These are phyloP conservation scores for Paraconiothyrium sp. DNA, from an alignment of 2,329 filamentous ascomycete genomes.

Conservation along the genomic window DNA sequence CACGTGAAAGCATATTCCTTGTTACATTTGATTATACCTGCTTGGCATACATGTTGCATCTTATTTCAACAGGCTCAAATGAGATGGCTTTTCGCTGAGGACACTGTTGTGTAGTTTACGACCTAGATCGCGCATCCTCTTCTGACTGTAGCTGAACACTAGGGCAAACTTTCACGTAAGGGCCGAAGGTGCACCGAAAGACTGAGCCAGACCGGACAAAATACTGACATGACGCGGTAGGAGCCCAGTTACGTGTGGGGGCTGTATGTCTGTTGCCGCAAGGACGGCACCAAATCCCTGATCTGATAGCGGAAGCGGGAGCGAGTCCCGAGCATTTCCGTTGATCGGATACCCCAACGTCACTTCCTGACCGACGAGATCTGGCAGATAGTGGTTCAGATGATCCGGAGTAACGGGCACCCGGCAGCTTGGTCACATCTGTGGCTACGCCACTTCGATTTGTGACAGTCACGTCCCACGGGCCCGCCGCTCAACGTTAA, in stretches of 20 bases:
- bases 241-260: neutral
- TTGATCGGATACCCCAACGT: neutral
- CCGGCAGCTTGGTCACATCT: neutral
- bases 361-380: neutral
- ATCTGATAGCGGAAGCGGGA: conserved; percentile 1
- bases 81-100: neutral
- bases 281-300: neutral
- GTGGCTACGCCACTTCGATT: neutral
- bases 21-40: neutral
- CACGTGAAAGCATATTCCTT: neutral
- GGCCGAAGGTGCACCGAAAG: neutral
- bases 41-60: neutral
- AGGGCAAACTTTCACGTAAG: neutral
- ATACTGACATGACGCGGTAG: neutral
- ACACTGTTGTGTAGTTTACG: neutral
- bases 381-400: neutral
- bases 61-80: neutral
- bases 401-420: neutral
- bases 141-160: neutral
- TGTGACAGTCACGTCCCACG: neutral
- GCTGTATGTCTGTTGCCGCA: neutral
- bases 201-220: neutral
- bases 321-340: conserved; percentile 9
- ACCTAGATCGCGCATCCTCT: neutral
- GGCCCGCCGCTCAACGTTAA: neutral